Evolutionary conservation across 768 basidiomycete genomes (phyloP).

Genomic region (Mycena crocata): DNA sequence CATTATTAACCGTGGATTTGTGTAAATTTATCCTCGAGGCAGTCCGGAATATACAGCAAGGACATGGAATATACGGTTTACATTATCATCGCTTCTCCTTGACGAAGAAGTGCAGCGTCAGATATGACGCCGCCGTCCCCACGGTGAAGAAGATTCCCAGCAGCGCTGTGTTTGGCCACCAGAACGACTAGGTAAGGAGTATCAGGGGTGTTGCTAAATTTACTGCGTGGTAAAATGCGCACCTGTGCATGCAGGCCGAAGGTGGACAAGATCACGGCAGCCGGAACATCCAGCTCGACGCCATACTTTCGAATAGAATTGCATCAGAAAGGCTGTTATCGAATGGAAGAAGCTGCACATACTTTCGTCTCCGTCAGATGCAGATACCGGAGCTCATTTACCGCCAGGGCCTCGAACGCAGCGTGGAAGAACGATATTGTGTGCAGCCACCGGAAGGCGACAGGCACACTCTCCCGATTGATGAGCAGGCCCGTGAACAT

Average conservation of each 20-base stretch:
- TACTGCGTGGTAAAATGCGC: constrained; percentile 37
- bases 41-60: constrained; percentile 6
- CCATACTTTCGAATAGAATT: constrained; percentile 74
- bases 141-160: constrained; percentile 87
- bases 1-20: constrained; percentile 21
- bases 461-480: constrained; percentile 87
- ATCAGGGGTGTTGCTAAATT: neutral
- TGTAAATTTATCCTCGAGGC: constrained; percentile 4
- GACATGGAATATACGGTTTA: constrained; percentile 1
- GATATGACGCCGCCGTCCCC: constrained; percentile 82
- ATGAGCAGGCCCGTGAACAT: constrained; percentile 96
- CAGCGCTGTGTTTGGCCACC: constrained; percentile 96
- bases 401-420: constrained; percentile 96
- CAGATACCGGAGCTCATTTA: constrained; percentile 95
- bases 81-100: constrained; percentile 71
- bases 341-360: constrained; percentile 33
- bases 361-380: constrained; percentile 93
- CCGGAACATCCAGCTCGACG: constrained; percentile 95
- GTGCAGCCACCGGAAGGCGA: constrained; percentile 85
- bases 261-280: constrained; percentile 92
- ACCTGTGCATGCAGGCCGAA: constrained; percentile 94
- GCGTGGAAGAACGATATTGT: constrained; percentile 98
- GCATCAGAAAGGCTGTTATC: constrained; percentile 4
- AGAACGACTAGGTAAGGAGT: constrained; percentile 73
- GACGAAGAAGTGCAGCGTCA: constrained; percentile 89